These are phyloP conservation scores for Pleurozium schreberi DNA, from an alignment of 225 moss, liverwort and hornwort genomes.

Conservation along the genomic window DNA sequence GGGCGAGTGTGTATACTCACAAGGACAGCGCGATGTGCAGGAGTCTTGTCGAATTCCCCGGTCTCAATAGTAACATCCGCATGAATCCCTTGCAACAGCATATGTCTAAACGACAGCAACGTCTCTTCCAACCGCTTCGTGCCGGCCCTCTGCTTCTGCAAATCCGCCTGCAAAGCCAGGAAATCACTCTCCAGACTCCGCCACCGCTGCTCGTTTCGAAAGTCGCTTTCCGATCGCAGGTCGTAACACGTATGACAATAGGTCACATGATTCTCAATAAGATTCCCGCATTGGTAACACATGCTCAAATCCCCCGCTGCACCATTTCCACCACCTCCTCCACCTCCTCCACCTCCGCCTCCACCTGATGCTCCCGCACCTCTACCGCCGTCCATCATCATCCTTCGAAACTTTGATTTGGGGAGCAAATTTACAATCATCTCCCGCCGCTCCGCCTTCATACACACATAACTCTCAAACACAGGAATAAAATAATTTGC, in stretches of 20 bases:
- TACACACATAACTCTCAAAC: background rate
- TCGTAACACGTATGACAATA: conserved; percentile 57
- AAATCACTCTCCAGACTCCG: conserved; percentile 52
- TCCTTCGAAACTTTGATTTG: background rate
- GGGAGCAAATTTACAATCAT: conserved; percentile 2
- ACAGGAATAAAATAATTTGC: background rate
- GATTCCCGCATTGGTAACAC: conserved; percentile 54
- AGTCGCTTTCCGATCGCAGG: conserved; percentile 58
- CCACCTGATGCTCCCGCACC: conserved; percentile 2
- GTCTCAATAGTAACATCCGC: conserved; percentile 74
- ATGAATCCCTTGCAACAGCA: conserved; percentile 52
- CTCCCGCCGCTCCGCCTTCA: conserved; percentile 9
- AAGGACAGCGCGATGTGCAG: conserved; percentile 52
- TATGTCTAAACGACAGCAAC: conserved; percentile 40
- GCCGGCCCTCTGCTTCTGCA: conserved; percentile 41
- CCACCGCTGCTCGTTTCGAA: conserved; percentile 68
- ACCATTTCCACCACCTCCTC: background rate
- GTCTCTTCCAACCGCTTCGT: conserved; percentile 43
- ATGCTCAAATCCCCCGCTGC: conserved; percentile 28
- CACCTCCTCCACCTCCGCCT: background rate
- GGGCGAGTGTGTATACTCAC: conserved; percentile 1
- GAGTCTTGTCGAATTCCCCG: conserved; percentile 51
- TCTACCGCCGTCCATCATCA: conserved; percentile 30
- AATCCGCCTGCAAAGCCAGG: conserved; percentile 19
- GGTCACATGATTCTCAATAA: conserved; percentile 50